Base-by-base conservation (phyloP, 2,329 filamentous ascomycete species). In the Endocalyx cinctus region DNA sequence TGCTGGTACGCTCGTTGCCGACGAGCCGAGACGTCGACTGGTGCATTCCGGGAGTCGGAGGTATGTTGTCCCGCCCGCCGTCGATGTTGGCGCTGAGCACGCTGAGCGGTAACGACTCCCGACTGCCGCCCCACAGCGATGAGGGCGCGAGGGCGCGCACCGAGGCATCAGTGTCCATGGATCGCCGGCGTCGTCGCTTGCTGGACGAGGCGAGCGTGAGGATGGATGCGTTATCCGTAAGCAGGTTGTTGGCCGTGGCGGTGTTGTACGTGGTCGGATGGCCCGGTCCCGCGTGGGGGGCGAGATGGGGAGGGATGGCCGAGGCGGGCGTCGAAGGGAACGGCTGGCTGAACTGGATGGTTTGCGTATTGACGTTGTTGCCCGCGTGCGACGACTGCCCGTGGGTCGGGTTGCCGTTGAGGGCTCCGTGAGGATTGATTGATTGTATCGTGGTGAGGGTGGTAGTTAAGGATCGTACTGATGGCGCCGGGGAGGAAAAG, bases 401-500 rank as follows among this genome's bases (percentile, higher is more conserved):
- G 40, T 47, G 46, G 63, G 67, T 46, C 37, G 45, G 48, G 39
- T 52, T 55, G 19, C 42, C 46, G 33, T 52, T 59, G 34, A 53
- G 52, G 31, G 54, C 60, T 14, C 69, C 70, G 33, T 75, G 77
- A 5, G 78, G 76, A 4, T 77, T 75, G 41, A 78, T 69, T 1
- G 86, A 90, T 51, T 90, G 86, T 38, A 94, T 88, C 0, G 86
- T 94, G 0, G 87, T 92, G 35, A 94, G 68, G 2, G 86, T 92
- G 1, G 86, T 92, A 2, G 86, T 86, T 34, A 94, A 67, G 3
- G 85, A 90, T 41, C 80, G 82, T 29, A 87, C 79, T 6, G 85
- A 90, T 17, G 85, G 85, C 20, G 85, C 83, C 2, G 86, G 85
- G 10, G 85, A 89, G 13, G 84, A 89, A 57, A 90, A 90, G 23